Evolutionary conservation across 2,329 filamentous ascomycete genomes (phyloP).

Genomic region (Graphiopsis chlorocephala): DNA sequence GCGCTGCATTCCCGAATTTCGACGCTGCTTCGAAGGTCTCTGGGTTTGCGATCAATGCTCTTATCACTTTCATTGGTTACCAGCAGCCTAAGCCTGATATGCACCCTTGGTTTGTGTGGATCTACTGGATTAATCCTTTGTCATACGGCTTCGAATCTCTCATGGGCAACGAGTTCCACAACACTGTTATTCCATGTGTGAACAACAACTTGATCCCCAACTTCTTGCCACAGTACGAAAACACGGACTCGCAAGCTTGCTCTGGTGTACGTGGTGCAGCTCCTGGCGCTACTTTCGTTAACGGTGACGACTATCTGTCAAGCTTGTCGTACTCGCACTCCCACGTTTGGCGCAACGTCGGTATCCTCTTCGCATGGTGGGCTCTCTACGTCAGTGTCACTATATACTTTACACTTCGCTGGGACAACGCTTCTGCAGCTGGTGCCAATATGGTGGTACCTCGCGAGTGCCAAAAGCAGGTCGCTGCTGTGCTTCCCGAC

Average conservation of each 20-base stretch:
- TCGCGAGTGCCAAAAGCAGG: slow-evolving; percentile 53
- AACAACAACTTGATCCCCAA: slow-evolving; percentile 40
- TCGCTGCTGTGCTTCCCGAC: slow-evolving; percentile 43
- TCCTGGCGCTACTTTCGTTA: slow-evolving; percentile 54
- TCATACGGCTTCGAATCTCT: slow-evolving; percentile 33
- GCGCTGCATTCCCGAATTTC: slow-evolving; percentile 31
- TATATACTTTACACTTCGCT: slow-evolving; percentile 55
- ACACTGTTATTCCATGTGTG: slow-evolving; percentile 53
- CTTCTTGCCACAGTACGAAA: slow-evolving; percentile 39
- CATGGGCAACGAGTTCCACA: slow-evolving; percentile 57
- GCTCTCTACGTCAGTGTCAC: slow-evolving; percentile 58
- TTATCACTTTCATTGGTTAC: slow-evolving; percentile 33
- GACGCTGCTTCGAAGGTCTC: slow-evolving; percentile 33
- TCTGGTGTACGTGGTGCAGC: slow-evolving; percentile 56
- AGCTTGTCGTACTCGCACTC: slow-evolving; percentile 48
- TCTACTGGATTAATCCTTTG: slow-evolving; percentile 56
- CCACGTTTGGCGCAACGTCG: slow-evolving; percentile 57
- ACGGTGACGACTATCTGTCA: slow-evolving; percentile 60
- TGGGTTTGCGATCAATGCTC: slow-evolving; percentile 28
- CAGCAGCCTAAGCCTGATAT: slow-evolving; percentile 34
- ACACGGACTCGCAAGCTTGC: slow-evolving; percentile 35
- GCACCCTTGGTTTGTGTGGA: slow-evolving; percentile 53
- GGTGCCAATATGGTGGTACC: slow-evolving; percentile 55
- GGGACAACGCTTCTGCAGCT: slow-evolving; percentile 47
- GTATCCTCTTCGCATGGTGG: slow-evolving; percentile 66